These are phyloP conservation scores for Phytophthora niederhauseri DNA, from an alignment of 352 stramenopile genomes.

Conservation along the genomic window DNA sequence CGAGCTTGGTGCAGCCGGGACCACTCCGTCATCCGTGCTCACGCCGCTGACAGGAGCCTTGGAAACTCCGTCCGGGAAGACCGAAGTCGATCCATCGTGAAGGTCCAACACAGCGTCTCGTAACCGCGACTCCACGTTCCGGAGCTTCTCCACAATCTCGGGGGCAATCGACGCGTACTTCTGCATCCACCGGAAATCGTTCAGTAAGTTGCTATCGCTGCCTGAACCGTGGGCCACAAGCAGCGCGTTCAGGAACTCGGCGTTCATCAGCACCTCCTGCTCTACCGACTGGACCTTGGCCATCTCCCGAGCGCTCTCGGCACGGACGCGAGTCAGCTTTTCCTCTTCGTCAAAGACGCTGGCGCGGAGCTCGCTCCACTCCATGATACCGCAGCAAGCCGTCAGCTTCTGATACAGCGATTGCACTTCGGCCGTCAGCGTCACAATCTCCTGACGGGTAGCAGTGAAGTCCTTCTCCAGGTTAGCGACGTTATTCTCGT, in stretches of 20 bases:
- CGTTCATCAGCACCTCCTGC: slow-evolving; percentile 62
- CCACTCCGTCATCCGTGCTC: slow-evolving; percentile 6
- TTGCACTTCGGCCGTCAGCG: slow-evolving; percentile 51
- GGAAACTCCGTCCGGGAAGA: slow-evolving; percentile 19
- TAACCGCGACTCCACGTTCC: slow-evolving; percentile 46
- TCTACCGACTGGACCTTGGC: slow-evolving; percentile 50
- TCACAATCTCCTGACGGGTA: slow-evolving; percentile 54
- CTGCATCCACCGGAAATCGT: slow-evolving; percentile 43
- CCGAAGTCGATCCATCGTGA: slow-evolving; percentile 19
- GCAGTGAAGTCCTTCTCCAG: slow-evolving; percentile 51
- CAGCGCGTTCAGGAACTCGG: slow-evolving; percentile 64
- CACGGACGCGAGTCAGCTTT: slow-evolving; percentile 41
- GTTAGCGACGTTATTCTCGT: slow-evolving; percentile 32
- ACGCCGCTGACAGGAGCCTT: slow-evolving; percentile 12
- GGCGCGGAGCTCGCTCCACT: slow-evolving; percentile 59
- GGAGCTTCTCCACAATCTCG: slow-evolving; percentile 52
- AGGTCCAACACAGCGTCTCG: slow-evolving; percentile 44
- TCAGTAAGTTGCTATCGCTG: slow-evolving; percentile 29
- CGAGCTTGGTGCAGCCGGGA: slow-evolving; percentile 22
- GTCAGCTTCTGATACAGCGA: slow-evolving; percentile 60
- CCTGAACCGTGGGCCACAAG: slow-evolving; percentile 38
- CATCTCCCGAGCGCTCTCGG: slow-evolving; percentile 42
- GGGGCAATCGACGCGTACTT: slow-evolving; percentile 63
- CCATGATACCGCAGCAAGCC: slow-evolving; percentile 58
- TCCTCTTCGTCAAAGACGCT: slow-evolving; percentile 53